Base-by-base conservation (phyloP, 768 basidiomycete species). In the Boletus rex-veris region DNA sequence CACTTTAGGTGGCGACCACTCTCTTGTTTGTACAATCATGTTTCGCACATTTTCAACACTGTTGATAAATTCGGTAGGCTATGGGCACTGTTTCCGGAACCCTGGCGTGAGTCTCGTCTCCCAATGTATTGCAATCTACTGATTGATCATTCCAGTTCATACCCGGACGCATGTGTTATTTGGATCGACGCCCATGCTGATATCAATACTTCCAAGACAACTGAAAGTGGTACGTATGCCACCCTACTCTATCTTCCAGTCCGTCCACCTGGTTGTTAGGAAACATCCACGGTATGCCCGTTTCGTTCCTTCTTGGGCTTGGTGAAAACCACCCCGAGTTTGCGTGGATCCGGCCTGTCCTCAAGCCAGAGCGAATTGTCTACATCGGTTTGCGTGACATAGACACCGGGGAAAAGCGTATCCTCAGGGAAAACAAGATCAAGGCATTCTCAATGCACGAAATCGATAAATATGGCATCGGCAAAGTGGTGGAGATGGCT, bases 141-240 rank as follows among this genome's bases (percentile, higher is more conserved):
- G 24, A 64, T 40, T 40, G 18, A 19, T 21, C 24, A 37, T 50
- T 56, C 24, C 46, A 92, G 90, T 53, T 75, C 77, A 43, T 79
- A 90, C 65, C 86, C 89, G 12, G 82, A 92, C 28, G 85, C 90
- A 21, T 90, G 91, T 67, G 86, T 99, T 35, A 75, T 99, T 56
- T 98, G 97, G 97, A 77, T 98, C 54, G 97, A 99, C 67, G 97
- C 97, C 3, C 97, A 98, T 64, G 88, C 93, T 18, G 97, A 98
- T 68, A 92, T 99, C 75, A 98, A 99, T 72, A 97, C 95, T 7
- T 74, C 80, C 11, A 83, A 87, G 52, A 83, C 90, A 15, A 94
- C 94, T 18, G 85, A 75, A 40, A 84, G 88, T 61, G 88, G 88
- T 82, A 66, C 51, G 74, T 63, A 35, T 42, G 8, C 35, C 52